phyloP scores from a whole-genome alignment of 768 basidiomycete species.

The Lactifluus pinguis region DNA sequence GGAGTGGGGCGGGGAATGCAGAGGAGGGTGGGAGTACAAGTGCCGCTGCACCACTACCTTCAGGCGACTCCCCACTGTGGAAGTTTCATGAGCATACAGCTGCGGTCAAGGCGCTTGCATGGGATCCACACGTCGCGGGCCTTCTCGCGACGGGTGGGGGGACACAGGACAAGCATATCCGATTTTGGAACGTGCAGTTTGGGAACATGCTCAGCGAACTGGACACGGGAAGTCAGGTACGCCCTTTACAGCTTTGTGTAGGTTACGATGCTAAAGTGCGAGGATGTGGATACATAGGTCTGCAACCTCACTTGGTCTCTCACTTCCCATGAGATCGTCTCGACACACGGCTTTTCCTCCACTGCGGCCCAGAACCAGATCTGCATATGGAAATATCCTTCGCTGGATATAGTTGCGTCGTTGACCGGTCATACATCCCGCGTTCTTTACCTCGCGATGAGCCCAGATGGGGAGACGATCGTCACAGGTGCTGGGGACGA shows the following conservation, averaged over 20 bases:
- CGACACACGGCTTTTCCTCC: conserved; percentile 93
- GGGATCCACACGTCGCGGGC: conserved; percentile 92
- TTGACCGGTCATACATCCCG: conserved; percentile 92
- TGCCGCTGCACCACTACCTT: conserved; percentile 24
- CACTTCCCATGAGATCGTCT: conserved; percentile 94
- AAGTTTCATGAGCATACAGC: conserved; percentile 96
- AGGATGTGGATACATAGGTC: conserved; percentile 42
- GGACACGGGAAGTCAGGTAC: conserved; percentile 93
- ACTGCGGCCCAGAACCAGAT: conserved; percentile 95
- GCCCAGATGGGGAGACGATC: conserved; percentile 94
- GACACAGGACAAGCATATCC: conserved; percentile 96
- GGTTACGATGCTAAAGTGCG: background rate
- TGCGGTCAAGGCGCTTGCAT: conserved; percentile 95
- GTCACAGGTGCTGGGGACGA: conserved; percentile 98
- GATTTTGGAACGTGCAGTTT: conserved; percentile 92
- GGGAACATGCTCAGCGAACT: conserved; percentile 80
- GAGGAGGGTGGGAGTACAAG: conserved; percentile 24
- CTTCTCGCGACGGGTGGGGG: conserved; percentile 93
- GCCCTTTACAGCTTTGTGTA: conserved; percentile 14
- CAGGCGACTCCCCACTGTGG: conserved; percentile 66
- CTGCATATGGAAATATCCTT: conserved; percentile 91
- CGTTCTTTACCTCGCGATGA: conserved; percentile 95
- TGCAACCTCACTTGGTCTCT: conserved; percentile 96
- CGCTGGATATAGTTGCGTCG: conserved; percentile 88
- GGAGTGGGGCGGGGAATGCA: conserved; percentile 22